Evolutionary conservation across 106 monocot genomes (phyloP), one percentile per base, ranked within the genome.

Genomic region (Platanthera guangdongensis): DNA sequence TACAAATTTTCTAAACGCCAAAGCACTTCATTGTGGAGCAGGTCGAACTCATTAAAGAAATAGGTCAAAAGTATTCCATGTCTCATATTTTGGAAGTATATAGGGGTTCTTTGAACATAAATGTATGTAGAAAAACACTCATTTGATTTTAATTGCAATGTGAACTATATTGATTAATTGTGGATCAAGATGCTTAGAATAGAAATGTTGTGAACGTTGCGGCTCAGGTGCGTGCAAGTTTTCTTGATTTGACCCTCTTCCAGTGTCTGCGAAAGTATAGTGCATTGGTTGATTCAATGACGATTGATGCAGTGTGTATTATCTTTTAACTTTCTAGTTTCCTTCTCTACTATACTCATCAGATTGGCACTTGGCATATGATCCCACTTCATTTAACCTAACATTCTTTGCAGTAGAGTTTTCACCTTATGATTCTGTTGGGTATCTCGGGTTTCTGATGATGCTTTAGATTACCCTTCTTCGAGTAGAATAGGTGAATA

Each of bases 61-160:
- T n/a, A n/a, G n/a, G n/a, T n/a, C n/a, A n/a, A n/a, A n/a, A n/a
- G n/a, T n/a, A n/a, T n/a, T n/a, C n/a, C n/a, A n/a, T n/a, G n/a
- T n/a, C n/a, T n/a, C n/a, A n/a, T n/a, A n/a, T n/a, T n/a, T n/a
- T n/a, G n/a, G n/a, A n/a, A n/a, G n/a, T n/a, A n/a, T n/a, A n/a
- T n/a, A n/a, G n/a, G n/a, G n/a, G n/a, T n/a, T n/a, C n/a, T n/a
- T n/a, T n/a, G n/a, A n/a, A n/a, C n/a, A n/a, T n/a, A n/a, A n/a
- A n/a, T n/a, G n/a, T n/a, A n/a, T 71, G 83, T 77, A 7, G 9
- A n/a, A 50, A 13, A 50, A 19, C 25, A 47, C 75, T 70, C 50
- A 63, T 50, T 62, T 81, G 49, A 39, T 22, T 57, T 22, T 11
- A 13, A 46, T 14, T 72, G 13, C 1, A 7, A 19, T 0, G 6